Evolutionary conservation across 495 filamentous ascomycete species (phyloP).

Genomic region (Echria macrotheca): DNA sequence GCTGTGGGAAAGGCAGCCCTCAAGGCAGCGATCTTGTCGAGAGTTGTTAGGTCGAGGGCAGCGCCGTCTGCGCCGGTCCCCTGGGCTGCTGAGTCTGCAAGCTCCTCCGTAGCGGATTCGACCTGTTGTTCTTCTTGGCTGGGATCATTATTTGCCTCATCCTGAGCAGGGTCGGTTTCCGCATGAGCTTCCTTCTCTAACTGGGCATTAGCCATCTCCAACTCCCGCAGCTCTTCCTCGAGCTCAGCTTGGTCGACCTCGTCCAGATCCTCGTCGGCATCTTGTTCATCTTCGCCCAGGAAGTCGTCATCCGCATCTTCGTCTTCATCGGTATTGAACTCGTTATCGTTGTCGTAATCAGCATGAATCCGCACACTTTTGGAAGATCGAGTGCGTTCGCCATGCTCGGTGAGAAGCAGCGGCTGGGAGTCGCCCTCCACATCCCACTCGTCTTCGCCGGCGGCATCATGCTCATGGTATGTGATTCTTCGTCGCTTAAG

Average conservation of each 20-base stretch:
- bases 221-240: constrained; percentile 18
- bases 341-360: constrained; percentile 23
- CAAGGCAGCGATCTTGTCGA: constrained; percentile 30
- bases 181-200: background rate
- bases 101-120: too few relatives aligned
- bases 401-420: constrained; percentile 34
- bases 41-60: constrained; percentile 13
- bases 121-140: background rate
- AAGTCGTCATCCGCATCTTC: constrained; percentile 19
- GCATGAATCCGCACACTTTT: too few relatives aligned
- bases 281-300: constrained; percentile 18
- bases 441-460: constrained; percentile 11
- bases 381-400: too few relatives aligned
- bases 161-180: background rate
- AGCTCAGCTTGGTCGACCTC: constrained; percentile 20
- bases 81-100: too few relatives aligned
- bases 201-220: constrained; percentile 14
- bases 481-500: constrained; percentile 62
- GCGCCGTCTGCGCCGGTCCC: background rate
- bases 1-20: constrained; percentile 32
- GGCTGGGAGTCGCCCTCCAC: constrained; percentile 26
- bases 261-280: constrained; percentile 13
- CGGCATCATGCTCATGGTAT: constrained; percentile 32
- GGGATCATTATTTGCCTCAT: too few relatives aligned
- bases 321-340: constrained; percentile 17